These are phyloP conservation scores for Hirsutella minnesotensis DNA, from an alignment of 2,329 filamentous ascomycete genomes.

Conservation along the genomic window DNA sequence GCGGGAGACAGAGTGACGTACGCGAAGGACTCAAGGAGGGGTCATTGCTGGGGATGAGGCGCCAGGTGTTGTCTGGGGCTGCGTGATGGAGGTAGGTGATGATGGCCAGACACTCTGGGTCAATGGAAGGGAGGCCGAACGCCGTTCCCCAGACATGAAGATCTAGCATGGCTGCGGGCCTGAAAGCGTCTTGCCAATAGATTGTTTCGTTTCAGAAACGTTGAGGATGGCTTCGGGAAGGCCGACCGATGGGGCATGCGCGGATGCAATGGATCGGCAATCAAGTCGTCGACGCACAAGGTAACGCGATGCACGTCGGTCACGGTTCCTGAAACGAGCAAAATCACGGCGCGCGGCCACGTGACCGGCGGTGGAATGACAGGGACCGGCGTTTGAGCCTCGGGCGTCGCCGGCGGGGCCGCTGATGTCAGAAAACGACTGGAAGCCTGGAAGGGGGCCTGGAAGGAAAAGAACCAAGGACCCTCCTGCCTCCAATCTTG, in stretches of 20 bases:
- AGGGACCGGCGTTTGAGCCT: no score
- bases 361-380: slow-evolving; percentile 7
- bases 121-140: slow-evolving; percentile 80
- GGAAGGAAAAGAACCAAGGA: no score
- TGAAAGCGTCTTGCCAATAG: neutral
- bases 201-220: no score
- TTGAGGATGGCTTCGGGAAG: no score
- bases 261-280: no score
- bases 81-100: slow-evolving; percentile 63
- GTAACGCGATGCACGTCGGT: neutral
- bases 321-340: neutral
- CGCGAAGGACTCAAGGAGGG: slow-evolving; percentile 58
- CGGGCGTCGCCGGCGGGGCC: no score
- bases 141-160: slow-evolving; percentile 86
- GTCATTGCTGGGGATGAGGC: slow-evolving; percentile 62
- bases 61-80: slow-evolving; percentile 48
- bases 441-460: no score
- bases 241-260: no score
- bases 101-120: slow-evolving; percentile 77
- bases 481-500: no score
- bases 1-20: slow-evolving; percentile 28
- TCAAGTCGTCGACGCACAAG: no score
- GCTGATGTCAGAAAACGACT: no score
- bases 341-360: slow-evolving; percentile 14
- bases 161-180: slow-evolving; percentile 31